These are phyloP conservation scores for Phytopythium boreale DNA, from an alignment of 352 stramenopile genomes.

Conservation along the genomic window DNA sequence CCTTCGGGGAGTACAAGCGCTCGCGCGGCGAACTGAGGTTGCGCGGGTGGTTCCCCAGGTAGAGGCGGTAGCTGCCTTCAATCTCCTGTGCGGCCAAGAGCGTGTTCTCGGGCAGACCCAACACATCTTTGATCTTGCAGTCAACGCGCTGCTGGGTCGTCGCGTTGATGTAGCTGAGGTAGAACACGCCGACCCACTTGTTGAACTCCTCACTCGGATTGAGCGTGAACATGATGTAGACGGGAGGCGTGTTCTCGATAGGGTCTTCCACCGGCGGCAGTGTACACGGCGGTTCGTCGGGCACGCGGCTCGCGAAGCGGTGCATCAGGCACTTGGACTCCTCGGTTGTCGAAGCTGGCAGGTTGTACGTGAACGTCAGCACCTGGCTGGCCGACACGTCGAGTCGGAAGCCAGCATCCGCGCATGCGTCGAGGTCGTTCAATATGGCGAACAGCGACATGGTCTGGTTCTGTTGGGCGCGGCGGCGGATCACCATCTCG, in stretches of 20 bases:
- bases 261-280: conserved; percentile 26
- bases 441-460: conserved; percentile 78
- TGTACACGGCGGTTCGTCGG: conserved; percentile 16
- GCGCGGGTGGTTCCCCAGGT: conserved; percentile 62
- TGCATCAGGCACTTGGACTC: neutral
- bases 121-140: conserved; percentile 17
- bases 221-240: conserved; percentile 58
- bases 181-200: conserved; percentile 41
- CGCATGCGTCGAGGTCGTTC: conserved; percentile 58
- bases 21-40: conserved; percentile 35
- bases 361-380: conserved; percentile 61
- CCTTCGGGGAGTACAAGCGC: conserved; percentile 11
- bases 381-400: conserved; percentile 54
- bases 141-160: conserved; percentile 39
- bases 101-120: conserved; percentile 18
- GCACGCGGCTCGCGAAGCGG: neutral
- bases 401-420: conserved; percentile 63
- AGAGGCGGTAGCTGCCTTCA: conserved; percentile 52
- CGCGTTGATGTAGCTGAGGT: conserved; percentile 51
- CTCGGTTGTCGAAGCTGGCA: conserved; percentile 28
- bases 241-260: conserved; percentile 38
- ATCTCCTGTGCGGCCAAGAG: conserved; percentile 10
- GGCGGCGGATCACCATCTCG: conserved; percentile 58
- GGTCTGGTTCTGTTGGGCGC: conserved; percentile 25
- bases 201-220: conserved; percentile 26